Evolutionary conservation across 78 protist genomes (phyloP).

Genomic region (Emiliania huxleyi): DNA sequence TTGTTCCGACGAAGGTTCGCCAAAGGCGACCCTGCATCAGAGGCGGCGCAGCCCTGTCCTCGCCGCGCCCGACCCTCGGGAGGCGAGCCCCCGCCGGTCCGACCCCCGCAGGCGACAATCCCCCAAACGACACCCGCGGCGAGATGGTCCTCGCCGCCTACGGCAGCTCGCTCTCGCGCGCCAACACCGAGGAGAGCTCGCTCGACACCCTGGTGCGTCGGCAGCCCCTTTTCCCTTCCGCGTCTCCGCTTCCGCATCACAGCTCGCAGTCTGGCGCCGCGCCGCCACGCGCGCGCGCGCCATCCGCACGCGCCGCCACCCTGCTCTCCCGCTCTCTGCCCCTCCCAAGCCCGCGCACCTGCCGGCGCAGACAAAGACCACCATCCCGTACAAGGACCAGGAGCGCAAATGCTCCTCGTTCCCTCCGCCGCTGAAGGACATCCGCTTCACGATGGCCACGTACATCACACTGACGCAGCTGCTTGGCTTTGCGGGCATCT

Average conservation of each 20-base stretch:
- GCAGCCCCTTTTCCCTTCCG: not conserved
- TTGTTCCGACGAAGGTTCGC: no score
- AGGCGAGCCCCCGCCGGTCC: no score
- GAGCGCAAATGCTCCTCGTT: not conserved
- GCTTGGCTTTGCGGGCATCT: not conserved
- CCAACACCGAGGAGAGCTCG: not conserved
- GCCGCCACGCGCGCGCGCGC: not conserved
- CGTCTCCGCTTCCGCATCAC: not conserved
- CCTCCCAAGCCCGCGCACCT: no score
- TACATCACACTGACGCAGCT: slow-evolving; percentile 30
- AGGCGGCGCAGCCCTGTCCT: no score
- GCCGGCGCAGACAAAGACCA: not conserved
- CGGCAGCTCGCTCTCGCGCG: not conserved
- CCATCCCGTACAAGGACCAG: not conserved
- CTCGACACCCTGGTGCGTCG: not conserved
- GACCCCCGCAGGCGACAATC: no score
- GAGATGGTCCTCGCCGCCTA: not conserved
- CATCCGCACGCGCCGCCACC: no score
- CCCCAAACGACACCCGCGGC: no score
- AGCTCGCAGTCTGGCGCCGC: not conserved
- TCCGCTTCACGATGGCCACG: not conserved
- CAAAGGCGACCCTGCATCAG: no score
- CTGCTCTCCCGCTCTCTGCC: no score
- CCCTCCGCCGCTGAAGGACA: not conserved
- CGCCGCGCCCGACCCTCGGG: no score